phyloP scores from a whole-genome alignment of 306 rosid species.

The Pyrus bretschneideri region DNA sequence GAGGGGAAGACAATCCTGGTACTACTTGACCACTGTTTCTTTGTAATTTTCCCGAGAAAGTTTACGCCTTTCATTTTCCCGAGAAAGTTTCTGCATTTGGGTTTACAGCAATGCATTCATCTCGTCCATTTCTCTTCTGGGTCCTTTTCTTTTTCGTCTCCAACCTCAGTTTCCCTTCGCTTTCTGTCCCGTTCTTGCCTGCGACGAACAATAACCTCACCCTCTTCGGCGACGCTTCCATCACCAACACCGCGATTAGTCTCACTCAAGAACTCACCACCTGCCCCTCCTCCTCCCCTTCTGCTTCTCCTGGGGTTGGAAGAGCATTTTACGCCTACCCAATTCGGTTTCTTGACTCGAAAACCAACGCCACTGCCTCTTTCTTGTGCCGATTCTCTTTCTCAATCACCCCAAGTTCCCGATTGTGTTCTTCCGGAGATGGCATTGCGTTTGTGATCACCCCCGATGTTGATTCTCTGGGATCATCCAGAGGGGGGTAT shows the following conservation, averaged over 20 bases:
- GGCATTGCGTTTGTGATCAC: conserved; percentile 66
- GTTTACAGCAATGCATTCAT: conserved; percentile 22
- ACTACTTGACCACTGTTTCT: not conserved
- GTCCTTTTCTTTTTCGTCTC: conserved; percentile 17
- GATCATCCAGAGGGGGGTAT: conserved; percentile 27
- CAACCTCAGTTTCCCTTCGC: conserved; percentile 12
- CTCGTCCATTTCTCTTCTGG: conserved; percentile 8
- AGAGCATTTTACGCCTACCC: conserved; percentile 62
- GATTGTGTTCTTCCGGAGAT: conserved; percentile 48
- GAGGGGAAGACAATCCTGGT: not conserved
- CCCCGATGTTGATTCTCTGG: conserved; percentile 29
- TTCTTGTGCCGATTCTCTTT: conserved; percentile 62
- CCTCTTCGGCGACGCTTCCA: conserved; percentile 65
- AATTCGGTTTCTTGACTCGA: conserved; percentile 60
- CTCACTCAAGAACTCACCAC: conserved; percentile 50
- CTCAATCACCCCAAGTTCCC: conserved; percentile 42
- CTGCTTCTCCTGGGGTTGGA: conserved; percentile 43
- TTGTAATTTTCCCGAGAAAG: not conserved
- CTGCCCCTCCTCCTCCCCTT: conserved; percentile 28
- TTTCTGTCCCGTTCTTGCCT: conserved; percentile 26
- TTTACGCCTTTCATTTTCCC: not conserved
- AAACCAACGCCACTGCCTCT: conserved; percentile 49
- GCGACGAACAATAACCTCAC: conserved; percentile 43
- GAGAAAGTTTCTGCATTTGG: not conserved
- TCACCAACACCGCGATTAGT: conserved; percentile 36